Conservation (phyloP, 192 early-diverging fungal genomes). For the Coemansia sp. region DNA sequence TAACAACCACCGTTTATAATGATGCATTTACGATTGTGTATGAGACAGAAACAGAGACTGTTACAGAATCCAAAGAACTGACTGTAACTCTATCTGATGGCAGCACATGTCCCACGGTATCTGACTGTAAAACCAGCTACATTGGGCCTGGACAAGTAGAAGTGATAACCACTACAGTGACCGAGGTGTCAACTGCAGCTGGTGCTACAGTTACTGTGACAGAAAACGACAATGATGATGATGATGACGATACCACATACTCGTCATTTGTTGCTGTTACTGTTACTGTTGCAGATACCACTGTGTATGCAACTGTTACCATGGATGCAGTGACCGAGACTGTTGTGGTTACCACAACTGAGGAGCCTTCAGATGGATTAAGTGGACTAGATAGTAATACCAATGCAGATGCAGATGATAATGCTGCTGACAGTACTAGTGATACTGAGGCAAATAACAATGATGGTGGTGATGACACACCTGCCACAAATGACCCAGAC, state of each 20-base stretch:
- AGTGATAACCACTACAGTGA: background rate
- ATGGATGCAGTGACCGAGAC: slow-evolving; percentile 2
- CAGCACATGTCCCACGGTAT: background rate
- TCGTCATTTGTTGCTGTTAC: slow-evolving; percentile 6
- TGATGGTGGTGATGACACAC: background rate
- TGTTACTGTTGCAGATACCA: slow-evolving; percentile 8
- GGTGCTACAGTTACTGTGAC: slow-evolving; percentile 1
- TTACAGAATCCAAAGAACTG: background rate
- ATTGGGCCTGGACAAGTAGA: slow-evolving; percentile 1
- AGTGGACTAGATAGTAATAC: background rate
- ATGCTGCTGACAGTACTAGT: background rate
- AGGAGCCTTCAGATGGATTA: background rate
- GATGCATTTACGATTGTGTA: slow-evolving; percentile 3
- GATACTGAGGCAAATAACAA: background rate
- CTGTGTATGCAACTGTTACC: background rate
- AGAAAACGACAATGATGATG: background rate
- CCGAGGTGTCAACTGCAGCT: background rate
- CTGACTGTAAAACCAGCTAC: background rate
- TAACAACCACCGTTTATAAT: background rate
- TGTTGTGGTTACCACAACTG: background rate
- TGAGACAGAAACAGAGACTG: slow-evolving; percentile 1
- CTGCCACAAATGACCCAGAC: background rate
- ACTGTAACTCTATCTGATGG: background rate
- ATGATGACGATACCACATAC: background rate
- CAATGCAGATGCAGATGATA: background rate